These are phyloP conservation scores for Neonectria coccinea DNA, from an alignment of 2,329 filamentous ascomycete genomes.

Conservation along the genomic window DNA sequence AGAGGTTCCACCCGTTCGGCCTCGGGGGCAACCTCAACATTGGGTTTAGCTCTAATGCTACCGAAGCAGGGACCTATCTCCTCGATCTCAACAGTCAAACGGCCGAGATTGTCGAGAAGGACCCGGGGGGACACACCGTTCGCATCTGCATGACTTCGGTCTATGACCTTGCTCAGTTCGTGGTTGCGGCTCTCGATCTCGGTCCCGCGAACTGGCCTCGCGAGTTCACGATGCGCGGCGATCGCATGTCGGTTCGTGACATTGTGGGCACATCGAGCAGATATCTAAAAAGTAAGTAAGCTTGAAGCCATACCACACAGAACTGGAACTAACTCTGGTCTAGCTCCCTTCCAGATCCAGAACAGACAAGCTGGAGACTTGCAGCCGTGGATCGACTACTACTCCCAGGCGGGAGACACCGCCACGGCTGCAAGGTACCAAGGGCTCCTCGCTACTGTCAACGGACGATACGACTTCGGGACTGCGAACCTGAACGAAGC, in stretches of 20 bases:
- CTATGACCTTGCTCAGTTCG: slow-evolving; percentile 76
- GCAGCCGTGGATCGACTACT: slow-evolving; percentile 55
- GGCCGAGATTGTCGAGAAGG: slow-evolving; percentile 71
- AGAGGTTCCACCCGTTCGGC: slow-evolving; percentile 77
- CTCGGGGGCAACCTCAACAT: slow-evolving; percentile 69
- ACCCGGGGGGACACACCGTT: slow-evolving; percentile 61
- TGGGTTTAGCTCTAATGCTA: slow-evolving; percentile 65
- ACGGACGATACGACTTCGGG: slow-evolving; percentile 75
- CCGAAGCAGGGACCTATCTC: slow-evolving; percentile 72
- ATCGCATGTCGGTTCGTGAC: slow-evolving; percentile 70
- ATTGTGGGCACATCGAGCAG: slow-evolving; percentile 64
- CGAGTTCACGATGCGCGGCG: slow-evolving; percentile 78
- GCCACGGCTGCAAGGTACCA: slow-evolving; percentile 66
- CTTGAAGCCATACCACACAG: background rate
- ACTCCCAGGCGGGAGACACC: slow-evolving; percentile 60
- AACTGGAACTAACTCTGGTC: slow-evolving; percentile 35
- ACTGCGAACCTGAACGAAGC: slow-evolving; percentile 69
- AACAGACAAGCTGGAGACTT: slow-evolving; percentile 56
- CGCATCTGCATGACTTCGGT: slow-evolving; percentile 76
- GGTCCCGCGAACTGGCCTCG: slow-evolving; percentile 71
- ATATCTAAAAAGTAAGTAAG: slow-evolving; percentile 61
- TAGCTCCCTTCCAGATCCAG: slow-evolving; percentile 56
- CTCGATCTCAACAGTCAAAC: slow-evolving; percentile 69
- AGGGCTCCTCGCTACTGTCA: slow-evolving; percentile 74
- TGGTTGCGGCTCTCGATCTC: slow-evolving; percentile 76